These are phyloP conservation scores for Beta macrorhiza DNA, from an alignment of 179 eudicot genomes.

Conservation along the genomic window DNA sequence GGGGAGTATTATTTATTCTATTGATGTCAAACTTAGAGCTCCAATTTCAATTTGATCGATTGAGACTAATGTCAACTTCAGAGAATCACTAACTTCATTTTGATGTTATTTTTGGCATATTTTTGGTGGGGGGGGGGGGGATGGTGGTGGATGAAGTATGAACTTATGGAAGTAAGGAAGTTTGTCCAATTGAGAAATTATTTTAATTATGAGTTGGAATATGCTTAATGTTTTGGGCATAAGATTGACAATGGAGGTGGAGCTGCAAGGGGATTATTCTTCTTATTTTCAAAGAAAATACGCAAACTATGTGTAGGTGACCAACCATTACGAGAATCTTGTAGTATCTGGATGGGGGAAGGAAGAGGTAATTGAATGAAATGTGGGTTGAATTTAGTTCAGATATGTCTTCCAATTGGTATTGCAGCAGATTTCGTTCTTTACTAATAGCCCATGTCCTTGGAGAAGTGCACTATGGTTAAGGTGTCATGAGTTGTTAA, in stretches of 20 bases:
- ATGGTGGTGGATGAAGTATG: too few relatives aligned
- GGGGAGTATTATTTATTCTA: not conserved
- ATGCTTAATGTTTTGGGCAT: not conserved
- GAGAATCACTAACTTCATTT: not conserved
- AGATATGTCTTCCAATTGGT: too few relatives aligned
- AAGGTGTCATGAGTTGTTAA: not conserved
- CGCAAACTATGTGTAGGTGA: not conserved
- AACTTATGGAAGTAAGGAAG: not conserved
- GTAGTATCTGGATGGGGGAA: not conserved
- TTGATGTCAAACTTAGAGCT: not conserved
- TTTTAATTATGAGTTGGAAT: not conserved
- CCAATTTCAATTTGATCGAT: not conserved
- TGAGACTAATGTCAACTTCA: not conserved
- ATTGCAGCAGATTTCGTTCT: too few relatives aligned
- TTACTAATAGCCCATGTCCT: not conserved
- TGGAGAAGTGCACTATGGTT: not conserved
- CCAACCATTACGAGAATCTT: not conserved
- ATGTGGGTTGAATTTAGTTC: too few relatives aligned
- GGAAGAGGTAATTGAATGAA: not conserved
- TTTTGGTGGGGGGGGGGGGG: too few relatives aligned
- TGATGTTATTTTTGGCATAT: too few relatives aligned
- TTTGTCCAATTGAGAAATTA: too few relatives aligned
- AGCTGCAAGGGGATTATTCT: not conserved
- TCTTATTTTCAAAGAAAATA: not conserved
- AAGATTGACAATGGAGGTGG: not conserved